Base-by-base conservation (phyloP, 306 rosid species). In the Casuarina cunninghamiana region DNA sequence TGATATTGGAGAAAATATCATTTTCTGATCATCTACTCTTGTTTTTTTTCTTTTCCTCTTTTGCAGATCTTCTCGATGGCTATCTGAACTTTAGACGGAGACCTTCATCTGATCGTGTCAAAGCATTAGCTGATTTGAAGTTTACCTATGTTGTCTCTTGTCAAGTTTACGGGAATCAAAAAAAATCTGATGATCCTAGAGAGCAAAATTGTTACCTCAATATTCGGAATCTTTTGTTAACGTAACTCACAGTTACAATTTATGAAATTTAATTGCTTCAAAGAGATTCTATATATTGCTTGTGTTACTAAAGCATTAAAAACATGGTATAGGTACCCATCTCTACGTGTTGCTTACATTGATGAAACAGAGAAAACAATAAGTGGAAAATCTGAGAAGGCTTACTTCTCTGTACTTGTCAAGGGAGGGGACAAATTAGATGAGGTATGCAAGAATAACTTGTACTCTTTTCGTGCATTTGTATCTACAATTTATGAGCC, bases 101-200 rank as follows among this genome's bases (percentile, higher is more conserved):
- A 71, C 81, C 37, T 50, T 83, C 78, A 71, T 9, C 2, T 37
- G 86, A 85, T 2, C 80, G 80, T 53, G 93, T 94, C 41, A 86
- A 88, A 78, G 98, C 98, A 84, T 74, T 93, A 81, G 96, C 95
- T 43, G 94, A 95, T 87, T 86, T 95, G 45, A 95, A 95, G 88
- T 95, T 95, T 81, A 95, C 96, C n/a, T 95, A 95, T 80, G 98
- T 95, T 65, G 97, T 95, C 79, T 95, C 99, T 65, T 95, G 99
- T 82, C 99, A 93, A 82, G 4, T 91, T 69, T 95, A 91, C 51
- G 97, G 98, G 77, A 74, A 83, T 53, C 99, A 91, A 44, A 95
- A 93, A 78, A 90, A 85, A 77, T 93, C 99, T 73, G 83, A 73
- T 76, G 82, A 84, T 53, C 0, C 39, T 63, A 79, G 71, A 53